phyloP scores from a whole-genome alignment of 768 basidiomycete genomes.

The Suillus subalutaceus region DNA sequence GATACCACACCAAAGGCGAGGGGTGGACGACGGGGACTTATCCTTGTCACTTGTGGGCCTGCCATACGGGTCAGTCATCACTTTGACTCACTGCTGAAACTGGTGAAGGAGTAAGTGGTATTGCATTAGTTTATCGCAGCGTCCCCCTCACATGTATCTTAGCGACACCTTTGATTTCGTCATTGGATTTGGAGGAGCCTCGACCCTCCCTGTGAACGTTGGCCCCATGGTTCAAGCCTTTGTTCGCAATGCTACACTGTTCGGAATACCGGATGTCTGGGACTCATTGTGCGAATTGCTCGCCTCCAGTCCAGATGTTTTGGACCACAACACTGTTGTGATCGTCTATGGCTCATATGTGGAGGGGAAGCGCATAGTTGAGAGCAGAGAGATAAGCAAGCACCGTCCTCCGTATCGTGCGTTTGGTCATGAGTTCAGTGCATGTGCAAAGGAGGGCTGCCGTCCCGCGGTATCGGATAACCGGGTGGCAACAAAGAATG shows the following conservation, averaged over 20 bases:
- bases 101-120: neutral
- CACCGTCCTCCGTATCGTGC: neutral
- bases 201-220: neutral
- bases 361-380: neutral
- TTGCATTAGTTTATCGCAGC: neutral
- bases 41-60: neutral
- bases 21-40: neutral
- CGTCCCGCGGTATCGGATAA: neutral
- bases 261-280: slow-evolving; percentile 3
- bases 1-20: neutral
- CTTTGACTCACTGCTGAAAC: neutral
- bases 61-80: neutral
- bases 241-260: neutral
- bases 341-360: neutral
- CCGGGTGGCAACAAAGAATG: too few relatives aligned
- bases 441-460: slow-evolving; percentile 1
- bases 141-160: neutral
- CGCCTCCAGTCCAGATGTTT: neutral
- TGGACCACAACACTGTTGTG: neutral
- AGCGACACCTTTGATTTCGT: slow-evolving; percentile 7
- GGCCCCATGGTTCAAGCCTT: neutral
- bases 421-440: neutral
- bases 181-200: slow-evolving; percentile 6
- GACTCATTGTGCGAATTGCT: neutral
- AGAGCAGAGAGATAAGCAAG: neutral